Percentiles rank a stretch among this genome's conserved stretches.
Conservation (phyloP, 2,329 filamentous ascomycete species). For the Claviceps humidiphila region DNA sequence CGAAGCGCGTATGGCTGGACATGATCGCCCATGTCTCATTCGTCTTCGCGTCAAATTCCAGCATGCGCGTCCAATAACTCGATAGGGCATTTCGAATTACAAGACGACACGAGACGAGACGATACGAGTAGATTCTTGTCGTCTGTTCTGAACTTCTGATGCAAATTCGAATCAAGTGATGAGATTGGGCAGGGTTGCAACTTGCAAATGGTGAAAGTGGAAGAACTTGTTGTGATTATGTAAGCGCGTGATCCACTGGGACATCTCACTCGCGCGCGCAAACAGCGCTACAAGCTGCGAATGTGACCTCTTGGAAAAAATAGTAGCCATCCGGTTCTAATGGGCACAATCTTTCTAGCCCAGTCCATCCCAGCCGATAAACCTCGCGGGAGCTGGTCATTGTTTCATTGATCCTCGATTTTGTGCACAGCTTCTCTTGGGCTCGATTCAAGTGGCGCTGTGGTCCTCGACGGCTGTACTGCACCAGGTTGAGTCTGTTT, state of each 20-base stretch:
- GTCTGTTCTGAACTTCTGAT: background rate
- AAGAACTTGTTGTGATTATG: background rate
- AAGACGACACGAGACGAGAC: background rate
- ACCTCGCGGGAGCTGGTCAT: background rate
- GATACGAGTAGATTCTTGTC: background rate
- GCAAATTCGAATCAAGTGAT: background rate
- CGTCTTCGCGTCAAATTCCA: no score
- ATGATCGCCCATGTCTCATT: background rate
- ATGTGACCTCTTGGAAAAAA: conserved; percentile 14
- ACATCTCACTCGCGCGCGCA: conserved; percentile 10
- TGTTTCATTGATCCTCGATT: conserved; percentile 1
- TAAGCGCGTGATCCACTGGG: conserved; percentile 1
- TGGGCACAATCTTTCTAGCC: conserved; percentile 1
- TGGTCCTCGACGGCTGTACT: background rate
- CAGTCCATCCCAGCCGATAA: conserved; percentile 7
- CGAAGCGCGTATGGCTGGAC: background rate
- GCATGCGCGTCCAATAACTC: background rate
- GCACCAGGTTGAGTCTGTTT: background rate
- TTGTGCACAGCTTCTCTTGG: background rate
- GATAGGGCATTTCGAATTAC: background rate
- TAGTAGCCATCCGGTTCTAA: conserved; percentile 4
- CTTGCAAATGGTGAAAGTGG: background rate
- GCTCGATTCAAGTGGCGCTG: background rate
- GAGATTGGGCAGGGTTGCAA: background rate
- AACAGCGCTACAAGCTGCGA: conserved; percentile 13